Conservation (phyloP, 2,329 filamentous ascomycete genomes). For the Pyrenophora teres region DNA sequence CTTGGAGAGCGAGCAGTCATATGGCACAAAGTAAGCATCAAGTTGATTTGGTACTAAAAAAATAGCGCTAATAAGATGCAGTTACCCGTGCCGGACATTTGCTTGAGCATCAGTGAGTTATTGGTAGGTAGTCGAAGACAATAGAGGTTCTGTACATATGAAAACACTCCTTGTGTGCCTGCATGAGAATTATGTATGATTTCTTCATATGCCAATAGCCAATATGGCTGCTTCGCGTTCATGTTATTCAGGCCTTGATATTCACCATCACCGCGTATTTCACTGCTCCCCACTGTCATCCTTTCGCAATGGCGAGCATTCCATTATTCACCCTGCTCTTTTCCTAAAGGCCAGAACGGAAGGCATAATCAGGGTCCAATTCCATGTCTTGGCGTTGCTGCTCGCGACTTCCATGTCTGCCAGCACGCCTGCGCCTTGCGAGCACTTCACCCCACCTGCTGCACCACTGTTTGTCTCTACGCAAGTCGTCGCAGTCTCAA, state of each 20-base stretch:
- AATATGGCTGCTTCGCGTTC: background rate
- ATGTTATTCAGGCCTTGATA: background rate
- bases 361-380: conserved; percentile 5
- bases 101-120: conserved; percentile 22
- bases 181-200: background rate
- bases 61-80: conserved; percentile 25
- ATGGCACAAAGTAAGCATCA: conserved; percentile 52
- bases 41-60: background rate
- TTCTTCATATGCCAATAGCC: background rate
- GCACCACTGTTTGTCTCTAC: conserved; percentile 1
- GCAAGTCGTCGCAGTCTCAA: background rate
- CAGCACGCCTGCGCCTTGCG: conserved; percentile 1
- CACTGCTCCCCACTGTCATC: background rate
- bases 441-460: conserved; percentile 2
- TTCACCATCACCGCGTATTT: background rate
- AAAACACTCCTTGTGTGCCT: conserved; percentile 19
- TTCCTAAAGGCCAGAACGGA: conserved; percentile 1
- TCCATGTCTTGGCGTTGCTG: conserved; percentile 23
- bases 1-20: conserved; percentile 69
- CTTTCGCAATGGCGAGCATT: background rate
- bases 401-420: conserved; percentile 18
- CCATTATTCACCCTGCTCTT: background rate
- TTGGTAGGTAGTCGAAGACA: conserved; percentile 16
- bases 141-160: conserved; percentile 39
- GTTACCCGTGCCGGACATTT: conserved; percentile 55